Evolutionary conservation across 495 filamentous ascomycete species (phyloP), one percentile per base, ranked within the genome.

Genomic region (Lophiotrema nucula): DNA sequence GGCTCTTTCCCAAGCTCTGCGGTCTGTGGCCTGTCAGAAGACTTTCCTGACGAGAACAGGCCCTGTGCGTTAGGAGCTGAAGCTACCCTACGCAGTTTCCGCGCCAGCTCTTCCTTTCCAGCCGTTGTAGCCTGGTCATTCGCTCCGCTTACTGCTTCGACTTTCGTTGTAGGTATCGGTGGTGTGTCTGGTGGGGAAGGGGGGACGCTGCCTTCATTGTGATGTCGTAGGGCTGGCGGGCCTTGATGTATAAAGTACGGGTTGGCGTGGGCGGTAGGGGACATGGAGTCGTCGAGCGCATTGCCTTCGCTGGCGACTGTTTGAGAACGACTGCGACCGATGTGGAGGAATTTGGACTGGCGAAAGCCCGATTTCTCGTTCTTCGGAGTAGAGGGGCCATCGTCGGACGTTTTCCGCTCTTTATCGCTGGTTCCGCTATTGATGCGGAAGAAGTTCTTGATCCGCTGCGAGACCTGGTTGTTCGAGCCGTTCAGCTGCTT

Each of bases 401-500:
- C 73, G 64, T 66, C 60, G 62, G 73, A 72, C 26, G 73, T 73
- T 61, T 80, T 82, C 70, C 73, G 83, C 61, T 64, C 64, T 45
- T 65, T 60, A 35, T 49, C 58, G 60, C 51, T 65, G 21, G 77
- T 73, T 15, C 44, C 25, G 65, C 78, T 88, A 72, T 88, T 96
- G 76, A 97, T 96, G 67, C 93, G 90, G 78, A 98, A 98, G 78
- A 97, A 97, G 71, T 92, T 95, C 81, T 88, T 95, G 72, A 98
- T 83, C 72, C 87, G 91, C 69, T 92, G 88, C 28, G 87, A 89
- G 65, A 96, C 83, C 66, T 93, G 88, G 72, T 61, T 76, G 62
- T 69, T 76, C 21, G 70, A 67, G 47, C 63, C 67, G 54, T 64
- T 68, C 55, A 72, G 64, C n/a, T 68, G 66, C 53, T 68, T 66